phyloP scores from a whole-genome alignment of 345 rosid genomes.

The Jatropha curcas region DNA sequence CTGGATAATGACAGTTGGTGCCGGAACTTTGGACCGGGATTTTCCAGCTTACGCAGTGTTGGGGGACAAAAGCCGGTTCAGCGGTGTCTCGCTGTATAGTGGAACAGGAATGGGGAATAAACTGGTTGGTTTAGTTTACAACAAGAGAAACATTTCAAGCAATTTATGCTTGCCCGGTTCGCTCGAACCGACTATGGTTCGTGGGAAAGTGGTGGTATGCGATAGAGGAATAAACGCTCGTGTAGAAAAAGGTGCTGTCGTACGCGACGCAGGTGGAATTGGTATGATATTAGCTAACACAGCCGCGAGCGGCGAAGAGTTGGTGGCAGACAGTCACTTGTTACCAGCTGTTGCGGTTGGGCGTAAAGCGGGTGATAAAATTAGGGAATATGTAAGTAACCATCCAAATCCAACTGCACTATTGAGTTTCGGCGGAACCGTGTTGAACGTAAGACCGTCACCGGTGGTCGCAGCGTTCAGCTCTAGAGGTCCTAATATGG shows the following conservation, averaged over 20 bases:
- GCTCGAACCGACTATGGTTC: conserved; percentile 51
- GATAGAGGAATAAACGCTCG: conserved; percentile 77
- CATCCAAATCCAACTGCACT: conserved; percentile 52
- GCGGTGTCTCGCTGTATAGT: conserved; percentile 76
- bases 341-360: conserved; percentile 77
- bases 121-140: conserved; percentile 55
- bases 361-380: conserved; percentile 54
- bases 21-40: conserved; percentile 81
- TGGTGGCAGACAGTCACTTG: conserved; percentile 84
- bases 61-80: conserved; percentile 45
- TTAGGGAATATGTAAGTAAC: conserved; percentile 49
- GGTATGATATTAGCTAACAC: conserved; percentile 90
- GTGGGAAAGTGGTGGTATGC: conserved; percentile 77
- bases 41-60: conserved; percentile 71
- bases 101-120: conserved; percentile 61
- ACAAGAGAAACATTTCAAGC: conserved; percentile 42
- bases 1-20: conserved; percentile 94
- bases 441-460: conserved; percentile 58
- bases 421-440: conserved; percentile 67
- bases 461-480: conserved; percentile 93
- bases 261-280: conserved; percentile 72
- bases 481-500: conserved; percentile 82
- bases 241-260: conserved; percentile 79
- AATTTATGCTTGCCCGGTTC: conserved; percentile 74
- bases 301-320: conserved; percentile 59